phyloP scores from a whole-genome alignment of 176 grass and related monocot species.

The Calamus simplicifolius region DNA sequence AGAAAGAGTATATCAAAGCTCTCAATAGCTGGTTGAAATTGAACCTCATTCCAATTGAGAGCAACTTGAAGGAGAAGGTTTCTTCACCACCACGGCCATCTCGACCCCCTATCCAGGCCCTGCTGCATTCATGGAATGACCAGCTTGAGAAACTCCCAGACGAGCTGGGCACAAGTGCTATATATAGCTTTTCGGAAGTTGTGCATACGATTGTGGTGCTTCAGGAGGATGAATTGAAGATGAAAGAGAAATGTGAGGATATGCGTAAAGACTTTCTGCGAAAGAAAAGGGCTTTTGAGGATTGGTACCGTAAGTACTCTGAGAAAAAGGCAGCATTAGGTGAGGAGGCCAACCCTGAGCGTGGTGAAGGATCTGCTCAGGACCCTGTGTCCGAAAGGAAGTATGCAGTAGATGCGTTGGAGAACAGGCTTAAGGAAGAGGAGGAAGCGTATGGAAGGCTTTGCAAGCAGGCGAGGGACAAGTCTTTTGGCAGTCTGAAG shows the following conservation, averaged over 20 bases:
- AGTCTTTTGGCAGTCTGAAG: slow-evolving; percentile 67
- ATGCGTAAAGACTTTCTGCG: slow-evolving; percentile 37
- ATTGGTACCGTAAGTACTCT: slow-evolving; percentile 50
- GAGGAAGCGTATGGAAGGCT: slow-evolving; percentile 36
- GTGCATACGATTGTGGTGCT: slow-evolving; percentile 48
- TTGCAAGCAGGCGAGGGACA: slow-evolving; percentile 79
- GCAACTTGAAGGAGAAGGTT: slow-evolving; percentile 79
- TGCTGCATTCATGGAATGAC: slow-evolving; percentile 77
- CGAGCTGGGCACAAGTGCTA: slow-evolving; percentile 58
- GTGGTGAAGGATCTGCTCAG: slow-evolving; percentile 22
- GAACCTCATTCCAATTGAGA: slow-evolving; percentile 84
- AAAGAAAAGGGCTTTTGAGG: slow-evolving; percentile 56
- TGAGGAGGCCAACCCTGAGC: slow-evolving; percentile 44
- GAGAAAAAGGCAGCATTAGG: slow-evolving; percentile 36
- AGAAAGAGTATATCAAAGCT: slow-evolving; percentile 71
- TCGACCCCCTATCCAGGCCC: slow-evolving; percentile 60
- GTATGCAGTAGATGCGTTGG: slow-evolving; percentile 35
- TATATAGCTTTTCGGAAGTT: slow-evolving; percentile 64
- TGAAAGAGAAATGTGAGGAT: slow-evolving; percentile 57
- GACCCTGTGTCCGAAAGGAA: slow-evolving; percentile 51
- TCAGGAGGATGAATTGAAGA: slow-evolving; percentile 56
- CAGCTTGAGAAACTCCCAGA: slow-evolving; percentile 65
- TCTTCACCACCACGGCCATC: slow-evolving; percentile 55
- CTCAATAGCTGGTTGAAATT: slow-evolving; percentile 81
- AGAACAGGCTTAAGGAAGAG: slow-evolving; percentile 53